phyloP scores from a whole-genome alignment of 2,329 filamentous ascomycete genomes.

The Clonostachys rosea region DNA sequence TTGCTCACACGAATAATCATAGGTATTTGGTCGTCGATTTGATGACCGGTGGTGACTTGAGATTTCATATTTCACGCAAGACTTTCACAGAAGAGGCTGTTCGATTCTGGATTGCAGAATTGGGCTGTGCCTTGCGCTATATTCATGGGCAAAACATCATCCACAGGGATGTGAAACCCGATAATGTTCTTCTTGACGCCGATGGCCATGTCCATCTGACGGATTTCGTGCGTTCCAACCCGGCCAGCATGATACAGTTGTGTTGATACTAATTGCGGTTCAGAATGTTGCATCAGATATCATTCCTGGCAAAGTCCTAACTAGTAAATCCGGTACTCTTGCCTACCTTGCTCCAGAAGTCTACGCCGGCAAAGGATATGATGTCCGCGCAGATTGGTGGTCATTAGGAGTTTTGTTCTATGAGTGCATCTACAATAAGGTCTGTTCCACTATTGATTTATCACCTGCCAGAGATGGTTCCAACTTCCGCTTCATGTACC shows the following conservation, averaged over 20 bases:
- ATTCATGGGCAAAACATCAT: slow-evolving; percentile 85
- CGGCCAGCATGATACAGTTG: not conserved
- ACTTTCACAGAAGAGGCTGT: slow-evolving; percentile 97
- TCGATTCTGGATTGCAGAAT: slow-evolving; percentile 92
- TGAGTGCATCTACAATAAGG: slow-evolving; percentile 99
- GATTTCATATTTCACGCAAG: slow-evolving; percentile 97
- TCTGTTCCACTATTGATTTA: slow-evolving; percentile 27
- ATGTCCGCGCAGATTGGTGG: slow-evolving; percentile 95
- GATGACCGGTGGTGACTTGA: slow-evolving; percentile 94
- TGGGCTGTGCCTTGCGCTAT: slow-evolving; percentile 86
- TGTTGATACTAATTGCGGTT: slow-evolving; percentile 11
- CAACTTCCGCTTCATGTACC: not conserved
- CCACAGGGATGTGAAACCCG: slow-evolving; percentile 86
- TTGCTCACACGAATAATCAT: slow-evolving; percentile 2
- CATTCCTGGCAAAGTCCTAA: slow-evolving; percentile 73
- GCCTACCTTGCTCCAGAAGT: slow-evolving; percentile 96
- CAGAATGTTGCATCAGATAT: slow-evolving; percentile 97
- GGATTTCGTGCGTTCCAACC: slow-evolving; percentile 71
- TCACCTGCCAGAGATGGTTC: not conserved
- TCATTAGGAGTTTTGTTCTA: slow-evolving; percentile 97
- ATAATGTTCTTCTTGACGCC: slow-evolving; percentile 83
- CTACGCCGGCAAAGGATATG: slow-evolving; percentile 85
- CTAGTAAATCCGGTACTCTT: slow-evolving; percentile 93
- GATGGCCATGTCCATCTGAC: slow-evolving; percentile 95
- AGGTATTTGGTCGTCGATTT: slow-evolving; percentile 97